Evolutionary conservation across 78 protist genomes (phyloP), one percentile per base, ranked within the genome.

Genomic region (Goniomonas avonlea): DNA sequence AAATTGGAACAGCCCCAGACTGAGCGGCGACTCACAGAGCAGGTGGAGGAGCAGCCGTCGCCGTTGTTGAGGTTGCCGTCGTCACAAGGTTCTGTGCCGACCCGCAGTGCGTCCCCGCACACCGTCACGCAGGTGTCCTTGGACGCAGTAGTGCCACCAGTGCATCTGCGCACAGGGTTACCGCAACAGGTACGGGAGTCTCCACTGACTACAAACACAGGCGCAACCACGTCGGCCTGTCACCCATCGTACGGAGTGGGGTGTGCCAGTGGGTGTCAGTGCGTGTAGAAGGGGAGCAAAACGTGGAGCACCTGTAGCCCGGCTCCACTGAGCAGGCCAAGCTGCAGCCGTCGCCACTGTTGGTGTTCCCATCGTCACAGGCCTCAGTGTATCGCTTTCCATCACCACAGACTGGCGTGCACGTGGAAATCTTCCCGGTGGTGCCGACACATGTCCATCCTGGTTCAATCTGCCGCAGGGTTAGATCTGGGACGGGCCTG

Each of bases 91-190:
- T 68, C 75, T 32, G 25, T 39, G 32, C 7, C n/a, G 37, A 68
- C 75, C 75, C 48, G 27, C 25, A 38, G 25, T 15, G 59, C 75
- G 56, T 68, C 75, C 41, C 75, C 75, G 56, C 75, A 68, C 25
- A 9, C 25, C 50, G 71, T 37, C 43, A 21, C 18, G 43, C 18
- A 38, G 43, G 11, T n/a, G 25, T 63, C 53, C 31, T 5, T 53
- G 27, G 48, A 37, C 48, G n/a, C n/a, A n/a, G n/a, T n/a, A n/a
- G n/a, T n/a, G n/a, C n/a, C n/a, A n/a, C n/a, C n/a, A n/a, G n/a
- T n/a, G n/a, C n/a, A n/a, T n/a, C n/a, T n/a, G n/a, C n/a, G n/a
- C n/a, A n/a, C n/a, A n/a, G n/a, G n/a, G n/a, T n/a, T n/a, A n/a
- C n/a, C n/a, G n/a, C n/a, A n/a, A n/a, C n/a, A n/a, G n/a, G n/a